Evolutionary conservation across 2,329 filamentous ascomycete species (phyloP).

Genomic region (Exophiala oligosperma): DNA sequence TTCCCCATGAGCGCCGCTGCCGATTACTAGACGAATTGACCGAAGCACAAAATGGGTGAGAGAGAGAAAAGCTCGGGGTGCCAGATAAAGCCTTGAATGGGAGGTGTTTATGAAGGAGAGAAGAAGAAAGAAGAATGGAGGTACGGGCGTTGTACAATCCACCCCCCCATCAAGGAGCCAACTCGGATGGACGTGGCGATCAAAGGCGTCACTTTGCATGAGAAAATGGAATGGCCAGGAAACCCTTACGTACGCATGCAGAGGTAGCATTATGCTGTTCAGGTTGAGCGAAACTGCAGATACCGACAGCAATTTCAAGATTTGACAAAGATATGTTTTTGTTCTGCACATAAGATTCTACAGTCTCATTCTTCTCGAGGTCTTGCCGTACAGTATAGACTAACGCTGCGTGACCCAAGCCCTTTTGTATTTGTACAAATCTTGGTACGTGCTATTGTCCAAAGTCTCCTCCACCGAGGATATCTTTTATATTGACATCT

Average conservation of each 20-base stretch:
- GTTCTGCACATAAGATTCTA: neutral
- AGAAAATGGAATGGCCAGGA: neutral
- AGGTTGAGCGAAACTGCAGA: conserved; percentile 8
- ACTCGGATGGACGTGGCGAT: neutral
- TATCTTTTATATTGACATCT: conserved; percentile 83
- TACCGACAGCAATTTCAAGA: conserved; percentile 5
- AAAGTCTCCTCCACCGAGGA: conserved; percentile 56
- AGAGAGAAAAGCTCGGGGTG: too few relatives aligned
- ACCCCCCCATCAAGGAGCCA: neutral
- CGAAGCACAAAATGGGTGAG: neutral
- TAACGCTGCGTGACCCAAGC: neutral
- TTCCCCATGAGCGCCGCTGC: conserved; percentile 81
- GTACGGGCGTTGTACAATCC: too few relatives aligned
- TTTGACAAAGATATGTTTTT: neutral
- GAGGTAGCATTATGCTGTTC: conserved; percentile 13
- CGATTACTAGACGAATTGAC: conserved; percentile 69
- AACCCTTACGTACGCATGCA: conserved; percentile 2
- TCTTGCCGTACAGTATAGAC: neutral
- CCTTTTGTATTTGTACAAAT: conserved; percentile 9
- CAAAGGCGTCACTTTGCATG: conserved; percentile 5
- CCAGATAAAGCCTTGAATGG: neutral
- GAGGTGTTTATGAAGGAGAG: neutral
- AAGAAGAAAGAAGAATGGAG: neutral
- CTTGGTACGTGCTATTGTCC: conserved; percentile 2
- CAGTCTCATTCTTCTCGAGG: neutral